Evolutionary conservation across 2,329 filamentous ascomycete species (phyloP).

Genomic region (Aspergillus pseudonomiae): DNA sequence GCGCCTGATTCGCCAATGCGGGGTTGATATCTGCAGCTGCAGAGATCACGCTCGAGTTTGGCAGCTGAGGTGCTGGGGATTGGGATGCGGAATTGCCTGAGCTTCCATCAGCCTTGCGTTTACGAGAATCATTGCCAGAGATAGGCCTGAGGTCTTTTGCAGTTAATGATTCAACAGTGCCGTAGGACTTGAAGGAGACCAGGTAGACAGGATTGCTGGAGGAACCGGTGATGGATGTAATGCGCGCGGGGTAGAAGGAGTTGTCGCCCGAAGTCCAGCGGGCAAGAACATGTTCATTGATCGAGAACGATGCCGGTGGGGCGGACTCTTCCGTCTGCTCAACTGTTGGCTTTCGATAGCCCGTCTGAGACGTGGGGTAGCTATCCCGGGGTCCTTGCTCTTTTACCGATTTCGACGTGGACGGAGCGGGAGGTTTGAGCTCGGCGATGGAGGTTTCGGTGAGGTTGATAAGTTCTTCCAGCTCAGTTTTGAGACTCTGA

Average conservation of each 20-base stretch:
- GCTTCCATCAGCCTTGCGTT: conserved; percentile 83
- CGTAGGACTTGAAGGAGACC: conserved; percentile 91
- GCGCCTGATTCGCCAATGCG: conserved; percentile 65
- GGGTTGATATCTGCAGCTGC: conserved; percentile 69
- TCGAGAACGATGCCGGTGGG: conserved; percentile 66
- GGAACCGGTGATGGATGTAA: conserved; percentile 91
- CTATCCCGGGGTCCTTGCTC: conserved; percentile 81
- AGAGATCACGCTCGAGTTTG: conserved; percentile 62
- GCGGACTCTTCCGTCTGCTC: conserved; percentile 57
- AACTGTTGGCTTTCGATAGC: conserved; percentile 50
- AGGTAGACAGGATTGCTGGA: conserved; percentile 89
- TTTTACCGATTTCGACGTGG: conserved; percentile 54
- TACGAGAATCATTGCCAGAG: conserved; percentile 65
- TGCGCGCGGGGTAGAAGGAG: conserved; percentile 86
- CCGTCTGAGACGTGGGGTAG: conserved; percentile 74
- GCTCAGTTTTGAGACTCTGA: conserved; percentile 74
- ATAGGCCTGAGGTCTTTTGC: conserved; percentile 83
- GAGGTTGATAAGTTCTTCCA: conserved; percentile 78
- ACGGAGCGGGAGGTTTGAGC: conserved; percentile 64
- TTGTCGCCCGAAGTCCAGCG: conserved; percentile 91
- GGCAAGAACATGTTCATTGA: conserved; percentile 88
- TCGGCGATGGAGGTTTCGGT: conserved; percentile 81
- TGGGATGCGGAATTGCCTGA: conserved; percentile 55
- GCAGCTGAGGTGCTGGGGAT: conserved; percentile 43
- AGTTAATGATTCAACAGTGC: conserved; percentile 76